Evolutionary conservation across 1,284 basidiomycete species (phyloP).

Genomic region (Filobasidium uniguttulatum): DNA sequence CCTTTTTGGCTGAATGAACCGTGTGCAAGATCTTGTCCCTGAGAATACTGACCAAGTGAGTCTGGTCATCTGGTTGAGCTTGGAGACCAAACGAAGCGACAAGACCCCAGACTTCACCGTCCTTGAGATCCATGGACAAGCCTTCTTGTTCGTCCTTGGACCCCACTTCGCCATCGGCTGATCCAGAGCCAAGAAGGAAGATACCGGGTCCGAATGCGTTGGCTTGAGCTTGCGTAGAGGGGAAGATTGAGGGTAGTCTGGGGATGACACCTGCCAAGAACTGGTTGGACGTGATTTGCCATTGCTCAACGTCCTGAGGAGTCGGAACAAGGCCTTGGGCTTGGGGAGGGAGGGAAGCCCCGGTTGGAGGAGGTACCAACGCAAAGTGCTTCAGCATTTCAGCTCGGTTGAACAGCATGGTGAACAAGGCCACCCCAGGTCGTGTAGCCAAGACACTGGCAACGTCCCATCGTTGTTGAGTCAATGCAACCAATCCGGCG

Average conservation of each 20-base stretch:
- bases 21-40: constrained; percentile 57
- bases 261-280: constrained; percentile 66
- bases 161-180: constrained; percentile 25
- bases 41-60: constrained; percentile 67
- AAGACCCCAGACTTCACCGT: constrained; percentile 37
- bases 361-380: constrained; percentile 38
- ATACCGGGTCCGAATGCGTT: constrained; percentile 42
- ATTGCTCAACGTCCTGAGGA: constrained; percentile 72
- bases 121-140: constrained; percentile 34
- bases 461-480: constrained; percentile 70
- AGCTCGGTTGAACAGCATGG: constrained; percentile 79
- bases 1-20: constrained; percentile 31
- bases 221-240: constrained; percentile 60
- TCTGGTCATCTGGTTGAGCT: constrained; percentile 65
- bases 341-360: constrained; percentile 37
- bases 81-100: constrained; percentile 67
- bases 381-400: constrained; percentile 71
- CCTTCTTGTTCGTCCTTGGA: constrained; percentile 57
- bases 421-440: constrained; percentile 86
- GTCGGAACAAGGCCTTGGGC: too few relatives aligned
- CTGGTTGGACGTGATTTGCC: constrained; percentile 73
- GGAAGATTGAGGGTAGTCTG: constrained; percentile 69
- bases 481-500: constrained; percentile 69
- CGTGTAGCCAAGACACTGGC: constrained; percentile 52
- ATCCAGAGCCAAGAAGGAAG: constrained; percentile 29